phyloP scores from a whole-genome alignment of 208 protist species.

The Wallacemonas rigidus region DNA sequence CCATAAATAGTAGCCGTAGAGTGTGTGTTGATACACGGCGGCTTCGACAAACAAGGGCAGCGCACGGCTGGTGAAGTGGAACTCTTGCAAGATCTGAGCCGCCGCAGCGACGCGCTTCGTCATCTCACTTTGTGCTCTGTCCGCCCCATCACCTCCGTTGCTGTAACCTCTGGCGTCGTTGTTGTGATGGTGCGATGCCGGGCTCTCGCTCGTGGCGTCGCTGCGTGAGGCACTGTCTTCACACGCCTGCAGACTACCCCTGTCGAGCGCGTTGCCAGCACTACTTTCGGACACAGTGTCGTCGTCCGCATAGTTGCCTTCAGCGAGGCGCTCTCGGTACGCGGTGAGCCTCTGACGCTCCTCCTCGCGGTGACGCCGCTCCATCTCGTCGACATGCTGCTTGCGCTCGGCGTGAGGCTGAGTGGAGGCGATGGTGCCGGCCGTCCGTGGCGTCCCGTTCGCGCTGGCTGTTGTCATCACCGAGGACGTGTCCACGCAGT shows the following conservation, averaged over 20 bases:
- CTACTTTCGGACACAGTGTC: constrained; percentile 13
- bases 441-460: not conserved
- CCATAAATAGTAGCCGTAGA: constrained; percentile 21
- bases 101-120: constrained; percentile 1
- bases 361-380: constrained; percentile 10
- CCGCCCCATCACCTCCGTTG: constrained; percentile 22
- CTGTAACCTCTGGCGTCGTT: constrained; percentile 19
- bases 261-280: not conserved
- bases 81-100: constrained; percentile 22
- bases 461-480: not conserved
- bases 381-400: constrained; percentile 9
- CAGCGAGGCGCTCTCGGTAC: constrained; percentile 7
- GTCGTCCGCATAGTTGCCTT: constrained; percentile 11
- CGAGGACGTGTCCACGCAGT: not conserved
- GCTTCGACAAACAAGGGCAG: constrained; percentile 23
- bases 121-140: not conserved
- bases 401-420: not conserved
- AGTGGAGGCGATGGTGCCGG: not conserved
- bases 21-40: constrained; percentile 21
- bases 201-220: not conserved
- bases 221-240: too few relatives aligned
- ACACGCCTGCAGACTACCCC: too few relatives aligned
- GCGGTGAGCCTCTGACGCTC: constrained; percentile 1
- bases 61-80: constrained; percentile 29
- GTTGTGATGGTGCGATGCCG: not conserved